Evolutionary conservation across 2,329 filamentous ascomycete species (phyloP), one percentile per base, ranked within the genome.

Genomic region (Phialemoniopsis sp.): DNA sequence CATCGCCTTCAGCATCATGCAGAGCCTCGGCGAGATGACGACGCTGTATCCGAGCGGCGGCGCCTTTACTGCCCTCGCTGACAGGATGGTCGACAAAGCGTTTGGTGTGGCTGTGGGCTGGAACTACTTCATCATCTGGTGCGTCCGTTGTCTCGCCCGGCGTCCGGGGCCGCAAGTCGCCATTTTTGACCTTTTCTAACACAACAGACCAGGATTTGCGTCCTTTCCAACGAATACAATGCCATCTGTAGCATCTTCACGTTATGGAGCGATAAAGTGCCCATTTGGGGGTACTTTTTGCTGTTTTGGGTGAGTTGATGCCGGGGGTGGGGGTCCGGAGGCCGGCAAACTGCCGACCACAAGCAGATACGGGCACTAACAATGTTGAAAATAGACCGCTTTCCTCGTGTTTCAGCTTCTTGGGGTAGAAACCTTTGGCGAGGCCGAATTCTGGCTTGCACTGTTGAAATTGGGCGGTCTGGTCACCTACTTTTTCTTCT

Each of bases 381-480:
- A 5, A 37, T 30, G 19, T 18, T n/a, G 3, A 4, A 2, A 3
- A 14, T 21, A 67, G 67, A 60, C 57, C n/a, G 62, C 79, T 0
- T 86, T 89, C 46, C 68, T 82, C 1, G 69, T 64, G 0, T 79
- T 89, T 42, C 86, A 89, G 51, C 69, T 89, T 28, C 66, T 89
- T 2, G 84, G 84, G 2, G 81, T 89, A 2, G 78, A 82, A 49
- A 78, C 82, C 4, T 90, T 89, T 55, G 86, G 86, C 13, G 86
- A 90, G 55, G 79, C 84, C 9, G 87, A 91, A 54, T 89, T 89
- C 54, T 89, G 85, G 83, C 75, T 89, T 41, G 82, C 85, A 1
- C 70, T 84, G 13, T 62, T 89, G 54, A 90, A 90, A 55, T 72
- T 89, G 5, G 56, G 81, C 4, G 82, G 83, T 2, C 64, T 89